Evolutionary conservation across 2,329 filamentous ascomycete genomes (phyloP), one percentile per base, ranked within the genome.

Genomic region (Dactylellina haptotyla): DNA sequence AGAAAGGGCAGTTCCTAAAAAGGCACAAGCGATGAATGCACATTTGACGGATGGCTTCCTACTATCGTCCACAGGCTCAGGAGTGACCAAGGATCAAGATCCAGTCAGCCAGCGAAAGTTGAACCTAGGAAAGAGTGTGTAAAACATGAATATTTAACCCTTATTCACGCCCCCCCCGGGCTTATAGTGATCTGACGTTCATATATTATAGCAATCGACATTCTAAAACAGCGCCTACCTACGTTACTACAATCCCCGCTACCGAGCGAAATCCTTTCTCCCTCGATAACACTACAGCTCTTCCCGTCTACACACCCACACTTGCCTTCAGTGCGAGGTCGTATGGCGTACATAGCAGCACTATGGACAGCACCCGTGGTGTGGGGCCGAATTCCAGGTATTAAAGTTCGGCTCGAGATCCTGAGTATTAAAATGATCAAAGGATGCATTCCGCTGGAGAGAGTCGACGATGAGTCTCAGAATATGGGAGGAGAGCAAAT

Each of bases 301-400:
- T 90, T 90, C 80, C 88, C 88, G 37, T 87, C 88, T 26, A 95
- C 91, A 0, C 91, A 96, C 78, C 92, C 91, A 1, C 90, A 94
- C 80, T 90, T 99, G 1, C 95, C 95, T 32, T 90, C 88, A n/a
- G 95, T 98, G 41, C 92, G 91, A 26, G 95, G 95, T 58, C 88
- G 91, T 50, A 90, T 97, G 34, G 90, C 92, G 51, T 99, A 99
- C 81, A 90, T 90, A 34, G 94, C 95, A 16, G 95, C 95, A 1
- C 84, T 99, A 37, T 98, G 93, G 93, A 97, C 95, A 0, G 93
- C 93, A 0, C 95, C 95, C 0, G 90, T 99, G 57, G 94, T 93
- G 28, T 99, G 95, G 95, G 96, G 96, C 78, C 88, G 91, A 26
- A 86, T 99, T 0, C 95, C 95, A 1, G 87, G 98, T 18, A 93